Evolutionary conservation across 1,139 yeast genomes (phyloP).

Genomic region (Sugiyamaella castrensis): DNA sequence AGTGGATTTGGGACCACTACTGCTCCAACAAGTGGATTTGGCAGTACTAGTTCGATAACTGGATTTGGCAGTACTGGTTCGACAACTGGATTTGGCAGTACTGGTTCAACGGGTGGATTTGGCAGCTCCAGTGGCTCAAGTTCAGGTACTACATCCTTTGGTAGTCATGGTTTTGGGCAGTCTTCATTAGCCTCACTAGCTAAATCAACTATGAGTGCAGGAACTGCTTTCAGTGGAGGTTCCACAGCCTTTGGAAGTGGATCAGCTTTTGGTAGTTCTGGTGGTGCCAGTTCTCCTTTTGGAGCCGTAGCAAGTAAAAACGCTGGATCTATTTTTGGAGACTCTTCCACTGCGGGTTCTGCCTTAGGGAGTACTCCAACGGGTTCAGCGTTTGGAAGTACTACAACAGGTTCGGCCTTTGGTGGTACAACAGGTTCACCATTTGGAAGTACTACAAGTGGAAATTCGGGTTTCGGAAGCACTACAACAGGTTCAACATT

Average conservation of each 20-base stretch:
- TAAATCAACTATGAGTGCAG: constrained; percentile 9
- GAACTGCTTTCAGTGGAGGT: constrained; percentile 5
- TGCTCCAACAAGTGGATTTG: constrained; percentile 19
- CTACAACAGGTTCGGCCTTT: constrained; percentile 1
- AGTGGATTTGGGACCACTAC: constrained; percentile 14
- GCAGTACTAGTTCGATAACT: constrained; percentile 6
- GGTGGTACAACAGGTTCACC: constrained; percentile 1
- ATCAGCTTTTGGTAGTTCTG: constrained; percentile 20
- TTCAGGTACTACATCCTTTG: neutral
- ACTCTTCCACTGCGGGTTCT: constrained; percentile 15
- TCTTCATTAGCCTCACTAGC: constrained; percentile 6
- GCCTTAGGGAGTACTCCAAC: neutral
- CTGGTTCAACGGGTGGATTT: neutral
- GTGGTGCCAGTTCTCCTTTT: constrained; percentile 11
- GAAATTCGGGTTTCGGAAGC: neutral
- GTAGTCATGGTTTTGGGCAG: constrained; percentile 22
- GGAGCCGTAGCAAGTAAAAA: neutral
- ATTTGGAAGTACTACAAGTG: neutral
- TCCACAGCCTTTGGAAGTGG: constrained; percentile 1
- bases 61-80: constrained; percentile 25
- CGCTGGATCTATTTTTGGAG: constrained; percentile 26
- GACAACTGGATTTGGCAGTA: constrained; percentile 21
- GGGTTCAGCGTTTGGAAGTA: neutral
- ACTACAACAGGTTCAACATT: neutral
- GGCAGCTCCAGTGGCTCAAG: constrained; percentile 2